These are phyloP conservation scores for Pythium monospermum DNA, from an alignment of 352 stramenopile genomes.

Conservation along the genomic window DNA sequence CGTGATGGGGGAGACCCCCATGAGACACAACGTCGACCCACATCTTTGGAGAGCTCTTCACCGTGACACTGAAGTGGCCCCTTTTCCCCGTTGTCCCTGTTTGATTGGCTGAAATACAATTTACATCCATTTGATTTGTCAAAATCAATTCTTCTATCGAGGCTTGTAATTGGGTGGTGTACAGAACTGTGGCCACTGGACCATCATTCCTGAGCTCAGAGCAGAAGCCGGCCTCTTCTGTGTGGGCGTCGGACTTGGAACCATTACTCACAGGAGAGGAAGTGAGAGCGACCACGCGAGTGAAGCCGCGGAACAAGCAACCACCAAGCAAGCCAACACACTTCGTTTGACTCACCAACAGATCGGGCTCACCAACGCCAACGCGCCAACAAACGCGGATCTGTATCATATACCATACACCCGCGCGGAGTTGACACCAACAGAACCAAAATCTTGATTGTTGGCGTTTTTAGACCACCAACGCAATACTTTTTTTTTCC, in stretches of 20 bases:
- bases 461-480: neutral
- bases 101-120: too few relatives aligned
- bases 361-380: neutral
- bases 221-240: slow-evolving; percentile 15
- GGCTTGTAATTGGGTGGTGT: neutral
- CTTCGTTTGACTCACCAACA: neutral
- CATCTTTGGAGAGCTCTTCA: too few relatives aligned
- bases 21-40: too few relatives aligned
- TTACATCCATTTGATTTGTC: neutral
- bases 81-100: too few relatives aligned
- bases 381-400: too few relatives aligned
- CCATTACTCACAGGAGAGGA: slow-evolving; percentile 23
- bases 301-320: neutral
- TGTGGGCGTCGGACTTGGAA: slow-evolving; percentile 21
- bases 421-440: neutral
- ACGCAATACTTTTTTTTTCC: neutral
- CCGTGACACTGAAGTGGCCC: too few relatives aligned
- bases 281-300: slow-evolving; percentile 17
- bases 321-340: slow-evolving; percentile 5
- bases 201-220: slow-evolving; percentile 10
- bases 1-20: too few relatives aligned
- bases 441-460: too few relatives aligned
- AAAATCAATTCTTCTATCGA: neutral
- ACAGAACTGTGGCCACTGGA: neutral
- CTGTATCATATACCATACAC: neutral